Evolutionary conservation across 2,329 filamentous ascomycete genomes (phyloP).

Genomic region (Microsporum ferrugineum): DNA sequence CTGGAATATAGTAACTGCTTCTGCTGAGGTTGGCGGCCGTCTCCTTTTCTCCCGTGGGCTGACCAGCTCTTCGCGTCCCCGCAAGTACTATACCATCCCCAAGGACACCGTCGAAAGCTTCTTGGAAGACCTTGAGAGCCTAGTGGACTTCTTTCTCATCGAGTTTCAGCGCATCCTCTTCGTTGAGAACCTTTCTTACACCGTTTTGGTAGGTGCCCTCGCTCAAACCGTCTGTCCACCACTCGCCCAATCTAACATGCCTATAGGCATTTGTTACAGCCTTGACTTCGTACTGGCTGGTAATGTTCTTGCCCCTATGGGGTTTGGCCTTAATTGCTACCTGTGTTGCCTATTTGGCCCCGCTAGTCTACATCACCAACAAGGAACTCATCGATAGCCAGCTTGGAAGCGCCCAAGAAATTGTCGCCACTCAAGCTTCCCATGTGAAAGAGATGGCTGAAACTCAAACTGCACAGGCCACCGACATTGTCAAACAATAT

Average conservation of each 20-base stretch:
- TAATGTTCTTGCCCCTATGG: constrained; percentile 56
- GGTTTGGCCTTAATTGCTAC: constrained; percentile 48
- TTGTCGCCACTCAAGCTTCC: constrained; percentile 47
- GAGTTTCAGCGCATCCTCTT: constrained; percentile 57
- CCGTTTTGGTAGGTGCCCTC: constrained; percentile 42
- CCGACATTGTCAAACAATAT: constrained; percentile 47
- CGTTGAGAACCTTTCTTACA: constrained; percentile 53
- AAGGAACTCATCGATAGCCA: constrained; percentile 53
- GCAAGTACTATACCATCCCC: constrained; percentile 54
- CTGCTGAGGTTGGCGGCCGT: constrained; percentile 47
- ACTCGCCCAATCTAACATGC: constrained; percentile 14
- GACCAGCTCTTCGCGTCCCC: constrained; percentile 50
- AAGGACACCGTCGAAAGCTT: constrained; percentile 52
- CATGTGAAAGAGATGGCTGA: constrained; percentile 51
- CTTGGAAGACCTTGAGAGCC: constrained; percentile 51
- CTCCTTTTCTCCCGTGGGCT: constrained; percentile 47
- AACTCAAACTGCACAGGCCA: constrained; percentile 48
- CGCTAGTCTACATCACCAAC: constrained; percentile 54
- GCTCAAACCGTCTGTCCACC: constrained; percentile 7
- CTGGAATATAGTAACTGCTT: constrained; percentile 39
- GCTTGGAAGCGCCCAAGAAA: constrained; percentile 42
- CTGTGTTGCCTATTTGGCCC: constrained; percentile 46
- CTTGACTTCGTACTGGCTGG: constrained; percentile 51
- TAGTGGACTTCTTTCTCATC: constrained; percentile 58
- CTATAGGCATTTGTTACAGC: constrained; percentile 47